Conservation (phyloP, 768 basidiomycete genomes). For the Collybia nuda region DNA sequence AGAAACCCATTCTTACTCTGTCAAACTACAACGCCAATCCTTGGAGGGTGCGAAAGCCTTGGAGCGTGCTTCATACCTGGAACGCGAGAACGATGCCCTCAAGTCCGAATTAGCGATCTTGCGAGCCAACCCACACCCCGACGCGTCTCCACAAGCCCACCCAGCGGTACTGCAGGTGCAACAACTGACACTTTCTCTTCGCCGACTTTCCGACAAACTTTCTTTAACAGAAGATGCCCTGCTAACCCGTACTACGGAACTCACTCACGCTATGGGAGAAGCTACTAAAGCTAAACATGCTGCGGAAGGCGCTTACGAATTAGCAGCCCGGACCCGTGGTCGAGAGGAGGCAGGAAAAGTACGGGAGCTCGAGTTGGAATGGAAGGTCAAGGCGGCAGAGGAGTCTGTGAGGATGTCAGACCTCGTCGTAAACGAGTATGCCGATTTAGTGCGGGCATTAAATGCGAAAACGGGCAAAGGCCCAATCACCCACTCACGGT, state of each 20-base stretch:
- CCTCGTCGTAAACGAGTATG: constrained; percentile 69
- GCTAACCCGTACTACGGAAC: constrained; percentile 44
- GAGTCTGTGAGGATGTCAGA: constrained; percentile 66
- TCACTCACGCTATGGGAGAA: constrained; percentile 43
- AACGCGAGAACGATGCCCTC: constrained; percentile 59
- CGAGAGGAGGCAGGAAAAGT: constrained; percentile 52
- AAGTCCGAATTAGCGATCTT: constrained; percentile 55
- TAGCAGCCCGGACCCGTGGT: constrained; percentile 51
- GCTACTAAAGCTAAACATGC: constrained; percentile 37
- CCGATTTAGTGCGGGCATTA: constrained; percentile 66
- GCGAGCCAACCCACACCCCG: constrained; percentile 49
- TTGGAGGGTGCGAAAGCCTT: constrained; percentile 50
- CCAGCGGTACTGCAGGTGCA: constrained; percentile 32
- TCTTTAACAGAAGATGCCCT: constrained; percentile 58
- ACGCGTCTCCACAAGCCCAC: constrained; percentile 23
- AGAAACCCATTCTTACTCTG: constrained; percentile 63
- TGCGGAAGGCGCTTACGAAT: constrained; percentile 52
- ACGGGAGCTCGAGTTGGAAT: constrained; percentile 49
- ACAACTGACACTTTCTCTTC: constrained; percentile 67
- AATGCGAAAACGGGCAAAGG: constrained; percentile 40
- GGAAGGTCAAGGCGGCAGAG: constrained; percentile 45
- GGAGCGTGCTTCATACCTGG: constrained; percentile 47
- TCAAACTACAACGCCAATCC: constrained; percentile 65
- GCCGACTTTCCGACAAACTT: constrained; percentile 69
- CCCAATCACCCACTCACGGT: constrained; percentile 3